Evolutionary conservation across 202 grass and related monocot species (phyloP).

Genomic region (Bolboschoenoplectus hybrid): DNA sequence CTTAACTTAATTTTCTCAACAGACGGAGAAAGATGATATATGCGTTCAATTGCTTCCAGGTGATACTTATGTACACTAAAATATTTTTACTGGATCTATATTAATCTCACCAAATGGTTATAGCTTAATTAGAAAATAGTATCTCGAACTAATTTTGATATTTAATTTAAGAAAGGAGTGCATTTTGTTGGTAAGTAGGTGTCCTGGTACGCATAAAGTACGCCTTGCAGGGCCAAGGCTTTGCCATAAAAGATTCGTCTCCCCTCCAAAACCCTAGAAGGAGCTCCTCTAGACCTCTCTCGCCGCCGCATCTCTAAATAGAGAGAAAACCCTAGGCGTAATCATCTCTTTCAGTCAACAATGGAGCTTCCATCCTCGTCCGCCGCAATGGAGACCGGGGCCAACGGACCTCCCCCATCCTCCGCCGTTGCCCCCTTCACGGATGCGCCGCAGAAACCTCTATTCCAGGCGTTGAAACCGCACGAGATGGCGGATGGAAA

Average conservation of each 20-base stretch:
- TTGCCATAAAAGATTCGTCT: neutral
- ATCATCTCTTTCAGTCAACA: conserved; percentile 14
- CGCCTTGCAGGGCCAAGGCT: neutral
- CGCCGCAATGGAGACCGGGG: conserved; percentile 32
- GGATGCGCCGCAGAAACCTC: conserved; percentile 17
- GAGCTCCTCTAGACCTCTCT: neutral
- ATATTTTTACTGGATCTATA: neutral
- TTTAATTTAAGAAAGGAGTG: neutral
- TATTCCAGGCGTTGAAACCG: conserved; percentile 68
- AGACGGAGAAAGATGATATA: neutral
- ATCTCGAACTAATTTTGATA: too few species aligned
- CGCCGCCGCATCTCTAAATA: conserved; percentile 22
- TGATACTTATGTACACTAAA: neutral
- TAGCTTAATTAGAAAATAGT: neutral
- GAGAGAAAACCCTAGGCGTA: conserved; percentile 2
- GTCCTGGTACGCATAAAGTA: conserved; percentile 17
- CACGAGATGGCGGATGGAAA: conserved; percentile 76
- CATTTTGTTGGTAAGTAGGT: neutral
- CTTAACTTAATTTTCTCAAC: neutral
- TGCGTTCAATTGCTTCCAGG: neutral
- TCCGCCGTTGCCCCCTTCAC: neutral
- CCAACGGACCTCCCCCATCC: neutral
- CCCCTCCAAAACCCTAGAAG: conserved; percentile 37
- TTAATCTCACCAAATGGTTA: neutral
- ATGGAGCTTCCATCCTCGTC: conserved; percentile 17